Conservation (phyloP, 768 basidiomycete genomes). For the Boletus speciosus region DNA sequence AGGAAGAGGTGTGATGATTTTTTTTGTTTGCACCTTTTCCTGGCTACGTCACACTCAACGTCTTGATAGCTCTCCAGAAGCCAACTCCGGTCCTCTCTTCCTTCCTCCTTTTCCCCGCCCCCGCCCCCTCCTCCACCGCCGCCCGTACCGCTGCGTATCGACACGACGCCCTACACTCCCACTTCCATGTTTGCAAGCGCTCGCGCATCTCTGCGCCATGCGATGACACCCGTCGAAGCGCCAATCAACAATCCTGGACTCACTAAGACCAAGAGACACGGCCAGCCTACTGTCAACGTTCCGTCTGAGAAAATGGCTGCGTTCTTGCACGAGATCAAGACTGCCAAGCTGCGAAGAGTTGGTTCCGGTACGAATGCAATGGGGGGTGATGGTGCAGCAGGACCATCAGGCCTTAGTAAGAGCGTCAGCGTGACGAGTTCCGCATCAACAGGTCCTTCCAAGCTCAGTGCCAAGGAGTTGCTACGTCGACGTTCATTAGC, state of each 20-base stretch:
- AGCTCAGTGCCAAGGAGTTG: constrained; percentile 18
- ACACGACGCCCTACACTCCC: constrained; percentile 29
- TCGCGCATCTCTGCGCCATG: constrained; percentile 63
- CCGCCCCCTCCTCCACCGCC: constrained; percentile 37
- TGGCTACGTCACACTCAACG: not conserved
- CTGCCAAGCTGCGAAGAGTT: constrained; percentile 61
- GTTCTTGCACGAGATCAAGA: constrained; percentile 78
- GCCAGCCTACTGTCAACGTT: constrained; percentile 68
- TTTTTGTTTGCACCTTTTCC: not conserved
- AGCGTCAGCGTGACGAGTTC: constrained; percentile 20
- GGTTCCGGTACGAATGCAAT: constrained; percentile 22
- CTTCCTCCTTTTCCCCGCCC: constrained; percentile 28
- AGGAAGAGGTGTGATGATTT: constrained; percentile 45
- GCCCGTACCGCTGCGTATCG: constrained; percentile 30
- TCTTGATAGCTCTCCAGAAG: constrained; percentile 45
- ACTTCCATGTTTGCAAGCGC: constrained; percentile 49
- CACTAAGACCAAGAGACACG: constrained; percentile 41
- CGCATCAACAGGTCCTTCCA: constrained; percentile 1
- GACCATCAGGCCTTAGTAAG: constrained; percentile 30
- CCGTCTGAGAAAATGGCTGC: constrained; percentile 81
- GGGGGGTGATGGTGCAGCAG: constrained; percentile 21
- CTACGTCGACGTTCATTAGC: constrained; percentile 26
- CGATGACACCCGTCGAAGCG: constrained; percentile 52
- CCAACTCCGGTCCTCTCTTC: constrained; percentile 18
- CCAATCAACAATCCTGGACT: constrained; percentile 54